Percentiles rank a stretch among this genome's conserved stretches.
Evolutionary conservation across 2,329 filamentous ascomycete genomes (phyloP).

Genomic region (Calycina herbarum): DNA sequence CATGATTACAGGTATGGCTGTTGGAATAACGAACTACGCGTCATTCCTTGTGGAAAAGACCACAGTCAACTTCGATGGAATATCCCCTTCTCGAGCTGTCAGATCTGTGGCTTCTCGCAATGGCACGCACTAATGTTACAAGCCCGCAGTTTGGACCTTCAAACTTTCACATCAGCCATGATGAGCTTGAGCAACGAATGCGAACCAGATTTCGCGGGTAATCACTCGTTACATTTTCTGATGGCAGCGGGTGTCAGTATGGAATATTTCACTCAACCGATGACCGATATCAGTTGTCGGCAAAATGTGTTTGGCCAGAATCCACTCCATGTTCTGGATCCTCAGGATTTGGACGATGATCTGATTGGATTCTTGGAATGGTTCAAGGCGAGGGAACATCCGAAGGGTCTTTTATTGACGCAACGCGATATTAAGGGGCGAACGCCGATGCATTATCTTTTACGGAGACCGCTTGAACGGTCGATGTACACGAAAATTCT

Average conservation of each 20-base stretch:
- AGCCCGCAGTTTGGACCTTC: conserved; percentile 21
- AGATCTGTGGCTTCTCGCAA: conserved; percentile 27
- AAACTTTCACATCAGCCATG: conserved; percentile 21
- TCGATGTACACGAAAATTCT: conserved; percentile 25
- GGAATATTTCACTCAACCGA: conserved; percentile 24
- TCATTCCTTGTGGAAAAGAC: conserved; percentile 27
- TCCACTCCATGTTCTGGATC: conserved; percentile 22
- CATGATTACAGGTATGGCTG: conserved; percentile 24
- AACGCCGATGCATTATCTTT: conserved; percentile 28
- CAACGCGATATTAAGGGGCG: conserved; percentile 30
- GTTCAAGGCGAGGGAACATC: conserved; percentile 23
- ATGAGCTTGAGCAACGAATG: conserved; percentile 15
- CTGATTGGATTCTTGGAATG: conserved; percentile 26
- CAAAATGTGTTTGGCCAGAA: conserved; percentile 30
- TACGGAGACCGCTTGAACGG: conserved; percentile 26
- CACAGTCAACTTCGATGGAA: conserved; percentile 27
- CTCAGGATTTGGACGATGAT: conserved; percentile 25
- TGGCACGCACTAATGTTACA: conserved; percentile 30
- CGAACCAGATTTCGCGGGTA: conserved; percentile 28
- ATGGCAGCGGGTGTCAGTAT: conserved; percentile 30
- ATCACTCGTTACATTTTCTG: conserved; percentile 26
- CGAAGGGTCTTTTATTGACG: conserved; percentile 25
- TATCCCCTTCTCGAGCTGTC: conserved; percentile 21
- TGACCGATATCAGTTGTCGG: conserved; percentile 14
- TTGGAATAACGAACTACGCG: conserved; percentile 27